Conservation (phyloP, 1,284 basidiomycete genomes). For the Thecaphora thlaspeos region DNA sequence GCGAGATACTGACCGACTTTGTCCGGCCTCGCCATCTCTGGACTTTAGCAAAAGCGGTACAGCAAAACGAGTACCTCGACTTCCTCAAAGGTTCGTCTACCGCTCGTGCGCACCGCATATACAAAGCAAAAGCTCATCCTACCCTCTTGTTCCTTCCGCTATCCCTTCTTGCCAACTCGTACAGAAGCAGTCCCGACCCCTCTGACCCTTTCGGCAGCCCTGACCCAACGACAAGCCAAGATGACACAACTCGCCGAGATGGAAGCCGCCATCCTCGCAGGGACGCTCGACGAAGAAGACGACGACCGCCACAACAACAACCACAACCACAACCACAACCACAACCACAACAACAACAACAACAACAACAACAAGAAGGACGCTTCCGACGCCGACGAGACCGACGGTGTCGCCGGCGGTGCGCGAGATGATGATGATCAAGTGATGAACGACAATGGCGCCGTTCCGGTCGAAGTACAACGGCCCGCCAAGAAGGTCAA, state of each 20-base stretch:
- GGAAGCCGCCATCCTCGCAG: constrained; percentile 31
- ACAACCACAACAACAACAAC: too few species aligned
- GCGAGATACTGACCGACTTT: too few species aligned
- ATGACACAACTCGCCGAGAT: constrained; percentile 15
- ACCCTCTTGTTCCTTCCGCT: neutral
- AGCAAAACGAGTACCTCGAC: constrained; percentile 38
- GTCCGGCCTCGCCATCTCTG: too few species aligned
- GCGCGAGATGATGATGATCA: constrained; percentile 4
- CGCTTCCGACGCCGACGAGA: constrained; percentile 1
- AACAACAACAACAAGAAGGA: constrained; percentile 9
- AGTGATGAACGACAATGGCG: neutral
- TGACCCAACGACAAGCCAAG: constrained; percentile 32
- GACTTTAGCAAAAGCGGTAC: constrained; percentile 38
- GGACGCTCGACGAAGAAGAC: constrained; percentile 20
- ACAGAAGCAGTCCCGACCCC: constrained; percentile 34
- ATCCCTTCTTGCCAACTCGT: neutral
- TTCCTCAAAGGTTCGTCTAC: constrained; percentile 24
- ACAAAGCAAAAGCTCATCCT: too few species aligned
- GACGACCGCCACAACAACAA: constrained; percentile 16
- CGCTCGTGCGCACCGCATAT: too few species aligned
- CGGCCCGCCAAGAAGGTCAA: neutral
- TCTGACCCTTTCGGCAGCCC: constrained; percentile 30
- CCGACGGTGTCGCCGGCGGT: constrained; percentile 3
- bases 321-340: constrained; percentile 17
- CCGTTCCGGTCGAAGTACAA: neutral